Base-by-base conservation (phyloP, 257 asterid species). In the Solanum microdontum region DNA sequence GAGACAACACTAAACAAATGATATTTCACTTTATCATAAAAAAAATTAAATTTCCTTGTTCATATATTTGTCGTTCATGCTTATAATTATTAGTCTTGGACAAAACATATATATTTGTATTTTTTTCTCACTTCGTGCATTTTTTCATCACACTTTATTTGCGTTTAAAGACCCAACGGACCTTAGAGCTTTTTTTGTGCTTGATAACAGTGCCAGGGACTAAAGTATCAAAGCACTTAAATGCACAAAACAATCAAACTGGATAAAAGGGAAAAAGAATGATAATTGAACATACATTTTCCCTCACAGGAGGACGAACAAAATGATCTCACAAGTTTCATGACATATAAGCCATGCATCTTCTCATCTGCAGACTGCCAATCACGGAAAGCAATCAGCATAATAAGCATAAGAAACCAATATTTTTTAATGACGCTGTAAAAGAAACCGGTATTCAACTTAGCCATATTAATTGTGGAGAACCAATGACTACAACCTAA, bases 281-380 rank as follows among this genome's bases (percentile, higher is more conserved):
- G 37, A 60, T 55, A 85, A 73, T 66, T 80, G 45, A 55, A 40
- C 48, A 73, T 88, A 93, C 98, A 92, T 88, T 92, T 88, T 69
- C 87, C 90, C 74, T 93, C 98, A 77, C 84, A 88, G 45, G 94
- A 89, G 48, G 99, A 93, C 48, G 93, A 85, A 91, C 99, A 97
- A 87, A 97, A 97, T 72, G 98, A 95, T 84, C 99, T 94, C 89
- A 96, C 98, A 89, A 97, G 94, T 93, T 95, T 97, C 99, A 95
- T 92, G 89, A 96, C 87, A 91, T 93, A 90, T 33, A 96, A 90
- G 84, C 99, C 99, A 84, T 70, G 94, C 93, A 96, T 90, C 92
- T 96, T 97, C 91, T 95, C 98, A 87, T 95, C 98, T 72, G 91
- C 96, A 82, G 86, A 87, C 99, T 96, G 93, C 83, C 74, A 87